Evolutionary conservation across 2,329 filamentous ascomycete species (phyloP).

Genomic region (Fusarium kyushuense): DNA sequence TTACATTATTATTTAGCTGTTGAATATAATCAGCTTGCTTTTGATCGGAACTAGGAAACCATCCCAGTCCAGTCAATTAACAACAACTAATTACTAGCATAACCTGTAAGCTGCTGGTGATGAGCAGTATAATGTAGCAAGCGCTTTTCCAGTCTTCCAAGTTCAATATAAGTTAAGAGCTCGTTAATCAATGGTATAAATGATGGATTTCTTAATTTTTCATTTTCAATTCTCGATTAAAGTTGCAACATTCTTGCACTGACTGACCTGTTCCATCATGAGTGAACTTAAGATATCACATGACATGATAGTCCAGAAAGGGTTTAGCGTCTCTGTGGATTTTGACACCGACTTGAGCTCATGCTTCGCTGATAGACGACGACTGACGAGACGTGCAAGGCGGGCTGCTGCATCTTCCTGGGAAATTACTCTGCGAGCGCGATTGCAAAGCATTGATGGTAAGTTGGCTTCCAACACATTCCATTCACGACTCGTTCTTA

Average conservation of each 20-base stretch:
- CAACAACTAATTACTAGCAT: too few species aligned
- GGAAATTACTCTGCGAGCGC: constrained; percentile 1
- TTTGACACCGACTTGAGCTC: constrained; percentile 33
- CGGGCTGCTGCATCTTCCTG: constrained; percentile 25
- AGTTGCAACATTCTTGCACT: neutral
- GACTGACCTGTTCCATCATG: constrained; percentile 1
- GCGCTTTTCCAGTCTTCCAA: too few species aligned
- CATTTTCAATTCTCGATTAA: neutral
- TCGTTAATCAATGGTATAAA: too few species aligned
- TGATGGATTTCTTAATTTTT: neutral
- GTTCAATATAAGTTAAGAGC: too few species aligned
- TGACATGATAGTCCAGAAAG: constrained; percentile 6
- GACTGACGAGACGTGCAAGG: constrained; percentile 28
- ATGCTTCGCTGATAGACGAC: constrained; percentile 34
- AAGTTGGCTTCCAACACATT: neutral
- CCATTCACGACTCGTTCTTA: constrained; percentile 3
- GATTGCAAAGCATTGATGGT: constrained; percentile 17
- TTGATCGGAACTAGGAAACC: too few species aligned
- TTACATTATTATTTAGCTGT: too few species aligned
- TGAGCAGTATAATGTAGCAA: too few species aligned
- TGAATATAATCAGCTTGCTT: too few species aligned
- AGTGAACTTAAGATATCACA: constrained; percentile 6
- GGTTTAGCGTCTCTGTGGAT: constrained; percentile 32
- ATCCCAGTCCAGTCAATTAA: too few species aligned
- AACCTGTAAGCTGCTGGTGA: too few species aligned